phyloP scores from a whole-genome alignment of 2,329 filamentous ascomycete genomes.

The Pseudovirgaria hyperparasitica region DNA sequence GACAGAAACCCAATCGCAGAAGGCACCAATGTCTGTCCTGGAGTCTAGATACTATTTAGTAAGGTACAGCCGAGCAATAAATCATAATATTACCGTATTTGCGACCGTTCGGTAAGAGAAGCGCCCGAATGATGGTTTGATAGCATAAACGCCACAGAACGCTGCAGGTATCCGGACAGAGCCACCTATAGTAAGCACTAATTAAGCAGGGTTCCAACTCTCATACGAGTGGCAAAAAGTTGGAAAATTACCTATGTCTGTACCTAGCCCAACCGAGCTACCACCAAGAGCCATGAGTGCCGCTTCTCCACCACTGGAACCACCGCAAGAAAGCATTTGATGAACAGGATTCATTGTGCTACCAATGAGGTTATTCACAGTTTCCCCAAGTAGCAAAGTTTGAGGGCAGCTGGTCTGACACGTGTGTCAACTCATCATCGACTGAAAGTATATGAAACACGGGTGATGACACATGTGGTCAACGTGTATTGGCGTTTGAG shows the following conservation, averaged over 20 bases:
- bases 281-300: constrained; percentile 42
- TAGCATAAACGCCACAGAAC: constrained; percentile 45
- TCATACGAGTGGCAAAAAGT: too few relatives aligned
- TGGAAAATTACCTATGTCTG: too few relatives aligned
- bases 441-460: too few relatives aligned
- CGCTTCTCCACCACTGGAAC: constrained; percentile 48
- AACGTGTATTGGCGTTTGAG: too few relatives aligned
- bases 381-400: constrained; percentile 46
- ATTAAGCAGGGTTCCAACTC: constrained; percentile 7
- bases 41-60: too few relatives aligned
- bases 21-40: constrained; percentile 50
- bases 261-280: constrained; percentile 44
- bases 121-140: constrained; percentile 39
- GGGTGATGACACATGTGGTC: too few relatives aligned
- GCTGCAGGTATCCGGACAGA: constrained; percentile 46
- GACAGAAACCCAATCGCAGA: constrained; percentile 53
- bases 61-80: too few relatives aligned
- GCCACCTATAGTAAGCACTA: too few relatives aligned
- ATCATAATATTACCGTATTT: too few relatives aligned
- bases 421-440: too few relatives aligned
- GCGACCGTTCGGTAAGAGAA: neutral
- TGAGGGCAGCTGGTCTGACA: constrained; percentile 40
- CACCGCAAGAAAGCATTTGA: constrained; percentile 39
- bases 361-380: constrained; percentile 47
- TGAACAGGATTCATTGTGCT: constrained; percentile 47